These are phyloP conservation scores for Dimargaris verticillata DNA, from an alignment of 192 early-diverging fungal genomes.

Conservation along the genomic window DNA sequence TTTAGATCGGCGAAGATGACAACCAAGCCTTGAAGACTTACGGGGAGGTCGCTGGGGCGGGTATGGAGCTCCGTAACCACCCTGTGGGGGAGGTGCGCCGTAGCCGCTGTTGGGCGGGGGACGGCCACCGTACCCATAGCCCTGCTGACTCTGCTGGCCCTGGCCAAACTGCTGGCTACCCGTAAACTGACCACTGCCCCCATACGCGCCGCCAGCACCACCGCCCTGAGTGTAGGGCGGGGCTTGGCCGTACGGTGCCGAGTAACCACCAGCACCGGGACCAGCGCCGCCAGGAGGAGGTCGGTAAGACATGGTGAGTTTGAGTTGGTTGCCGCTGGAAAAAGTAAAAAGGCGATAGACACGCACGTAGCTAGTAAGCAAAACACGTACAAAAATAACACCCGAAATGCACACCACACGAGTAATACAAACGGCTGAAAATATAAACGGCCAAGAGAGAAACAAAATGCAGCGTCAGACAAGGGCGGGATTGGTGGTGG, in stretches of 20 bases:
- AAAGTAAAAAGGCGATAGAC: too few species aligned
- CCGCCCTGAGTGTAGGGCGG: conserved; percentile 1
- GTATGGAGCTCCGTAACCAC: background rate
- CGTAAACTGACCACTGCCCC: conserved; percentile 5
- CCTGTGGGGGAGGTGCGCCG: conserved; percentile 1
- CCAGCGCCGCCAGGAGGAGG: conserved; percentile 12
- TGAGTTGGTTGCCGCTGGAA: too few species aligned
- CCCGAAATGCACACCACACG: too few species aligned
- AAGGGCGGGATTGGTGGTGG: too few species aligned
- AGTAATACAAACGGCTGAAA: too few species aligned
- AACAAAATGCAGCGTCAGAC: too few species aligned
- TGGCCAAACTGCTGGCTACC: conserved; percentile 7
- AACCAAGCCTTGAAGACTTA: too few species aligned
- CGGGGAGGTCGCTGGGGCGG: background rate
- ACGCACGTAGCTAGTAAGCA: too few species aligned
- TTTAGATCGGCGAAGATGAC: too few species aligned
- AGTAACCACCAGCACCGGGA: background rate
- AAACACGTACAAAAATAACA: too few species aligned
- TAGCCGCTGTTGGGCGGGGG: too few species aligned
- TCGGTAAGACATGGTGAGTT: conserved; percentile 5
- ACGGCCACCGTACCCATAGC: conserved; percentile 1
- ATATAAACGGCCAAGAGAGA: too few species aligned
- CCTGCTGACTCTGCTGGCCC: conserved; percentile 5
- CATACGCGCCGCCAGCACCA: background rate
- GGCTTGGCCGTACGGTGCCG: background rate